Base-by-base conservation (phyloP, 495 filamentous ascomycete genomes). In the Zalerion maritima region DNA sequence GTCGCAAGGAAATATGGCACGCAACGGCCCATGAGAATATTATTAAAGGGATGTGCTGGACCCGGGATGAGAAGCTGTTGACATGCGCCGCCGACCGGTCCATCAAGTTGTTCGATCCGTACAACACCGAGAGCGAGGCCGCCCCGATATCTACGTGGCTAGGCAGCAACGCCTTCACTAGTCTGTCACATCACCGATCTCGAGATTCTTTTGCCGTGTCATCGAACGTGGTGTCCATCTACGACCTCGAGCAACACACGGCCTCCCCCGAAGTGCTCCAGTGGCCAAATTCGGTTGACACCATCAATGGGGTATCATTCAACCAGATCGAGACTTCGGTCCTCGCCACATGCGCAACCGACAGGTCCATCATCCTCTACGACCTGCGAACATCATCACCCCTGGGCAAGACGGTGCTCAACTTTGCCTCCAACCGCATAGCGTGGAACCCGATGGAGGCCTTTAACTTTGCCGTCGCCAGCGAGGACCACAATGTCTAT, bases 361-460 rank as follows among this genome's bases (percentile, higher is more conserved):
- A 96, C 45, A 73, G 89, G 18, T 80, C 76, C 3, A 62, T 96
- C 33, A 73, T 92, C 29, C 67, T 97, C 32, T 64, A 63, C 50
- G 89, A 97, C 53, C 61, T 96, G 18, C 77, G 89, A 25, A 96
- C 91, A 28, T 73, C 72, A 6, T 81, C 75, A 20, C 81, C 89
- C 8, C 63, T 94, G 10, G 64, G 76, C 21, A 85, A 85, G 38
- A 67, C 78, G 5, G 67, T 79, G 3, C 70, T 94, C 21, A 78
- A 70, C 24, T 68, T 94, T 25, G 75, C 84, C 15, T 78, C 73
- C 14, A 97, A 96, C 50, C 65, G 81, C 11, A 66, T 97, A 20
- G 62, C 75, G 18, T 99, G 87, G 82, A 96, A 96, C 47, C 89
- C 87, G 0, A 85, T 94, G 75, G 85, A 92, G 54, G 75, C 84